These are phyloP conservation scores for Bretschneidera sinensis DNA, from an alignment of 345 rosid genomes.

Conservation along the genomic window DNA sequence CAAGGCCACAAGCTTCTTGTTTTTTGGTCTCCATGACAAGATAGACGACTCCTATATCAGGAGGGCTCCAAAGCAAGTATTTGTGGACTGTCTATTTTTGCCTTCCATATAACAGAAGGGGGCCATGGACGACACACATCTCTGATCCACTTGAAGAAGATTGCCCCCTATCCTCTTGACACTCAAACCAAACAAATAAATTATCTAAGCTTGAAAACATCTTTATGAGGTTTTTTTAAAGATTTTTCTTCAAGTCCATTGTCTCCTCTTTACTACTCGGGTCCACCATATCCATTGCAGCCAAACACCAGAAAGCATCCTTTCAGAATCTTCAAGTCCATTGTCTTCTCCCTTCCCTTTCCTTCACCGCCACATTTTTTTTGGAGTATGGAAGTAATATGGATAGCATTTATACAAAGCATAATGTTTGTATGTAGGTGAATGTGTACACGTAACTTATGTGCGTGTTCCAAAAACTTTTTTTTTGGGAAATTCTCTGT, in stretches of 20 bases:
- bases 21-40: slow-evolving; percentile 25
- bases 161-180: slow-evolving; percentile 32
- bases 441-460: no score
- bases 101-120: neutral
- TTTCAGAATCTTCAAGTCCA: neutral
- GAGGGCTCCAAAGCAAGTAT: slow-evolving; percentile 7
- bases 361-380: neutral
- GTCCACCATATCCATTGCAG: slow-evolving; percentile 19
- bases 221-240: slow-evolving; percentile 1
- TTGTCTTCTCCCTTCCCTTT: neutral
- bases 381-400: no score
- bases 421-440: no score
- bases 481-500: no score
- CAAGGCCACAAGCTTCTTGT: slow-evolving; percentile 34
- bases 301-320: no score
- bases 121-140: slow-evolving; percentile 17
- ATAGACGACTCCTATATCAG: neutral
- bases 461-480: no score
- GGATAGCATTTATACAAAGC: no score
- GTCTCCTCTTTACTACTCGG: neutral
- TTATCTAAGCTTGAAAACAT: slow-evolving; percentile 9
- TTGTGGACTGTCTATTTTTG: slow-evolving; percentile 22
- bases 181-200: slow-evolving; percentile 21
- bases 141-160: slow-evolving; percentile 25
- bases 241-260: slow-evolving; percentile 7